phyloP scores from a whole-genome alignment of 2,329 filamentous ascomycete species.

The Paramyrothecium roridum region DNA sequence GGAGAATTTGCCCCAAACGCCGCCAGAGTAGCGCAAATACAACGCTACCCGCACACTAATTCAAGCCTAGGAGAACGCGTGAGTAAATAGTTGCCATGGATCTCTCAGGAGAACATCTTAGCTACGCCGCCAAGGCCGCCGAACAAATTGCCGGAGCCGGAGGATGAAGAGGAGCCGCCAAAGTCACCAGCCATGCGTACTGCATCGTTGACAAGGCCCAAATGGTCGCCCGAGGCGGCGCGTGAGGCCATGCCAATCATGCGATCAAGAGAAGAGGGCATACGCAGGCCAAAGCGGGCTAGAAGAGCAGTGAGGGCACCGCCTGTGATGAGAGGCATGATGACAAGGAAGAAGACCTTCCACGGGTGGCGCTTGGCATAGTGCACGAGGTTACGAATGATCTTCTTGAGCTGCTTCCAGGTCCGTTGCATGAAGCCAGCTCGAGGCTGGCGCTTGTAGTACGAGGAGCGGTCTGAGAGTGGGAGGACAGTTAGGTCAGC shows the following conservation, averaged over 20 bases:
- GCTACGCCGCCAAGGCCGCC: conserved; percentile 34
- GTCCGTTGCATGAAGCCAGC: conserved; percentile 73
- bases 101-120: conserved; percentile 37
- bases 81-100: not conserved
- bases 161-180: conserved; percentile 10
- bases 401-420: conserved; percentile 71
- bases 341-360: conserved; percentile 82
- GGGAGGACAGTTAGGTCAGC: conserved; percentile 2
- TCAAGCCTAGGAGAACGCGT: too few species aligned
- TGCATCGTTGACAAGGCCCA: conserved; percentile 52
- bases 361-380: conserved; percentile 81
- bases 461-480: conserved; percentile 50
- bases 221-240: conserved; percentile 42
- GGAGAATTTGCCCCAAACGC: conserved; percentile 12
- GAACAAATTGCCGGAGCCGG: conserved; percentile 18
- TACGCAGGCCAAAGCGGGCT: conserved; percentile 71
- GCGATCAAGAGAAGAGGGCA: conserved; percentile 63
- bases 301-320: conserved; percentile 78
- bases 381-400: conserved; percentile 75
- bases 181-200: conserved; percentile 47
- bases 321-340: conserved; percentile 83
- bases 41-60: not conserved
- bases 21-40: conserved; percentile 8
- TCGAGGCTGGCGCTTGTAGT: conserved; percentile 81
- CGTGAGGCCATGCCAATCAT: conserved; percentile 53